Base-by-base conservation (phyloP, 192 early-diverging fungal genomes). In the Coemansia sp. region DNA sequence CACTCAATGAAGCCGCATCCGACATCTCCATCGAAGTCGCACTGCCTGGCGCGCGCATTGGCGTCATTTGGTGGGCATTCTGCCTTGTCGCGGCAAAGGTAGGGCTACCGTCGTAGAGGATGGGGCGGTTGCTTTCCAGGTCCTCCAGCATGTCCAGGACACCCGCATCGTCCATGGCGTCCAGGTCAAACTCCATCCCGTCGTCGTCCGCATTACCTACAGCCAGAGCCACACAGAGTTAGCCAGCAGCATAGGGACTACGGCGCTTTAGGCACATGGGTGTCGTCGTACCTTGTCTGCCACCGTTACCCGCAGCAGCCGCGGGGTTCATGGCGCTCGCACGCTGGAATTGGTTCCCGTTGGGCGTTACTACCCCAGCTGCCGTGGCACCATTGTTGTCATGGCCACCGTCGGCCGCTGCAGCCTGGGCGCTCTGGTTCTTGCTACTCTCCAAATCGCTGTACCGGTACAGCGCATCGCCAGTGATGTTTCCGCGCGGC, bases 171-270 rank as follows among this genome's bases (percentile, higher is more conserved):
- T 60, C 61, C 28, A 70, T 31, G 20, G 40, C 60, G 10, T 54
- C 51, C 56, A 71, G 50, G 44, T 71, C 67, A 47, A 71, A 71
- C 8, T 71, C 67, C 12, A 42, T 47, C 9, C 27, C 14, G 19
- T 54, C 56, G 7, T 49, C 47, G 14, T 21, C n/a, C n/a, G n/a
- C n/a, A n/a, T n/a, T n/a, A n/a, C 27, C 44, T 53, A 54, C 19
- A 61, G 13, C 4, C 10, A 4, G n/a, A n/a, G n/a, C n/a, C n/a
- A n/a, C n/a, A n/a, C n/a, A n/a, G n/a, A n/a, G n/a, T n/a, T 29
- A 10, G 28, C 10, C 28, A 29, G 28, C 28, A 29, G 28, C 28
- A 29, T n/a, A n/a, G n/a, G n/a, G n/a, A n/a, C n/a, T n/a, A n/a
- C n/a, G n/a, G n/a, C n/a, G n/a, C n/a, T n/a, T n/a, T n/a, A n/a